Evolutionary conservation across 768 basidiomycete species (phyloP).

Genomic region (Lentinula aciculospora): DNA sequence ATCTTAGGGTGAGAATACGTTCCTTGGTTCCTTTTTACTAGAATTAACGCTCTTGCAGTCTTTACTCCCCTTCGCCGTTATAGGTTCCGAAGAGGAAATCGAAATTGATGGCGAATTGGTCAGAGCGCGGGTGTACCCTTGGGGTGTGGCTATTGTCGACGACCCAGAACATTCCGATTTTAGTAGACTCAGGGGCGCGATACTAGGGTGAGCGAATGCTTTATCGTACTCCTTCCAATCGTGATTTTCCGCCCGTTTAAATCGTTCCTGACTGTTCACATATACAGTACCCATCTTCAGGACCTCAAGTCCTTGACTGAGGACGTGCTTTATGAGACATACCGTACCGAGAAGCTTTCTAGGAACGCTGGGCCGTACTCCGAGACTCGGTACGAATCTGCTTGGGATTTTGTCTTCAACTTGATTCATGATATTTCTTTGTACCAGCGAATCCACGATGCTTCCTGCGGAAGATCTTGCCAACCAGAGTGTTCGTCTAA

Average conservation of each 20-base stretch:
- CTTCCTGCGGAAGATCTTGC: slow-evolving; percentile 77
- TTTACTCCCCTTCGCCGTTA: slow-evolving; percentile 81
- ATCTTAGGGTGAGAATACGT: slow-evolving; percentile 57
- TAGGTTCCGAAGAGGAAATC: slow-evolving; percentile 85
- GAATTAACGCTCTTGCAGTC: slow-evolving; percentile 26
- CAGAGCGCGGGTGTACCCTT: slow-evolving; percentile 82
- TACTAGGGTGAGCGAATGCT: slow-evolving; percentile 43
- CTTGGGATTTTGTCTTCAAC: background rate
- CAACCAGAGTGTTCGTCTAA: slow-evolving; percentile 78
- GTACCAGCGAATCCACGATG: slow-evolving; percentile 56
- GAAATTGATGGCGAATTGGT: slow-evolving; percentile 75
- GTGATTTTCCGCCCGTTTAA: slow-evolving; percentile 8
- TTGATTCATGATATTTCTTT: background rate
- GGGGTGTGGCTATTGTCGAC: slow-evolving; percentile 90
- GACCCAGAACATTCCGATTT: slow-evolving; percentile 92
- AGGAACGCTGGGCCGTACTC: slow-evolving; percentile 46
- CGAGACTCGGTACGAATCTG: slow-evolving; percentile 40
- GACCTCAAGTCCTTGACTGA: slow-evolving; percentile 83
- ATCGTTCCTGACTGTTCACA: background rate
- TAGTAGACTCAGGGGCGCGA: slow-evolving; percentile 67
- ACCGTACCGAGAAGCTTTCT: slow-evolving; percentile 86
- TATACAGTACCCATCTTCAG: slow-evolving; percentile 64
- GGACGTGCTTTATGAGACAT: slow-evolving; percentile 82
- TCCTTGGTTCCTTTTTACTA: background rate
- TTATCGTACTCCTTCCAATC: background rate